These are phyloP conservation scores for Escallonia herrerae DNA, from an alignment of 129 eudicot genomes.

Conservation along the genomic window DNA sequence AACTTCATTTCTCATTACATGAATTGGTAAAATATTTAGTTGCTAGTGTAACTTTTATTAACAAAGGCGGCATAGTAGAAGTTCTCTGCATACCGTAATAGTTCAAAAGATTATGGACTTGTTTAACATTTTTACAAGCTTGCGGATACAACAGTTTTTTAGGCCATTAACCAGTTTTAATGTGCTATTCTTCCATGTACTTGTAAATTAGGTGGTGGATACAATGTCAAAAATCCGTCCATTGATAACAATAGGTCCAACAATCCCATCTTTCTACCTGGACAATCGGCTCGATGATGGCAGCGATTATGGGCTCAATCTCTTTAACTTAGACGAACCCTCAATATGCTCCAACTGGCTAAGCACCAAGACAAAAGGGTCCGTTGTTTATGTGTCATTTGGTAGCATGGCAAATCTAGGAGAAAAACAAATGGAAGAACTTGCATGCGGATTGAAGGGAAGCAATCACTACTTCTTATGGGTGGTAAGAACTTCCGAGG, in stretches of 20 bases:
- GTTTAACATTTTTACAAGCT: too few relatives aligned
- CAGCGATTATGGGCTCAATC: constrained; percentile 35
- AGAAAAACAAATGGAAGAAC: constrained; percentile 37
- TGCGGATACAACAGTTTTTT: background rate
- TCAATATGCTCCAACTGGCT: constrained; percentile 34
- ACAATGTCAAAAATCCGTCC: constrained; percentile 33
- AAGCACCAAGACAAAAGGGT: constrained; percentile 29
- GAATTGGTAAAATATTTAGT: too few relatives aligned
- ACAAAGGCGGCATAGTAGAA: too few relatives aligned
- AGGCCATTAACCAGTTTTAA: background rate
- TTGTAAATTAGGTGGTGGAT: constrained; percentile 29
- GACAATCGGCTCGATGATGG: constrained; percentile 27
- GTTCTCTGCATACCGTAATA: too few relatives aligned
- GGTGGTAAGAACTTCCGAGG: constrained; percentile 38
- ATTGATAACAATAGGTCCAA: constrained; percentile 56
- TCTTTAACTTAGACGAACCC: constrained; percentile 24
- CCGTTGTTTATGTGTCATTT: constrained; percentile 47
- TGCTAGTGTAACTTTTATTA: background rate
- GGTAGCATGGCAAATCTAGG: constrained; percentile 46
- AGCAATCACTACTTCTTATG: constrained; percentile 37
- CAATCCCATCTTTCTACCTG: constrained; percentile 45
- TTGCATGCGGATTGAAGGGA: constrained; percentile 32
- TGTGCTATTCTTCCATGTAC: too few relatives aligned
- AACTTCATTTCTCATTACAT: too few relatives aligned
- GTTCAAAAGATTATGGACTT: too few relatives aligned